These are phyloP conservation scores for Terfezia claveryi DNA, from an alignment of 495 filamentous ascomycete species.

Conservation along the genomic window DNA sequence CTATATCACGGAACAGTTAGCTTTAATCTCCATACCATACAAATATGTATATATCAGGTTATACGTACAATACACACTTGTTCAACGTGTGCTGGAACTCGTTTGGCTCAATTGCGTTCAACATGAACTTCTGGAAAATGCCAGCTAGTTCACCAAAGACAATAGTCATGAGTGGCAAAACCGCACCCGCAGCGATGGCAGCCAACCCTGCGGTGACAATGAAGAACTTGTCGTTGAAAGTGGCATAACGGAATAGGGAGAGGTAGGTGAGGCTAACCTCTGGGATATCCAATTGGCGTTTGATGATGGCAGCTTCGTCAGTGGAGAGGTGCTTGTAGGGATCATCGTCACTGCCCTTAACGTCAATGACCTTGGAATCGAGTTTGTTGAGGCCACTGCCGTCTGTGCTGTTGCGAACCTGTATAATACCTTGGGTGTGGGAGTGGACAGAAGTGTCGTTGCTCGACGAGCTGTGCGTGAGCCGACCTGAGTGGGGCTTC, in stretches of 20 bases:
- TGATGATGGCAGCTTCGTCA: slow-evolving; percentile 43
- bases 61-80: neutral
- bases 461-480: too few relatives aligned
- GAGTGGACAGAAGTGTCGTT: too few relatives aligned
- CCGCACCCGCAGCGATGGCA: slow-evolving; percentile 58
- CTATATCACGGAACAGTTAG: neutral
- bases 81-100: neutral
- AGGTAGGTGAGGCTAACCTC: slow-evolving; percentile 40
- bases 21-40: too few relatives aligned
- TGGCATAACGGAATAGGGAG: slow-evolving; percentile 61
- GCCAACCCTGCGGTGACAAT: slow-evolving; percentile 41
- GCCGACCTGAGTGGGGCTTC: too few relatives aligned
- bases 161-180: slow-evolving; percentile 71
- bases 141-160: slow-evolving; percentile 37
- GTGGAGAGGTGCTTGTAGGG: slow-evolving; percentile 31
- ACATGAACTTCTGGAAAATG: slow-evolving; percentile 43
- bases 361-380: slow-evolving; percentile 29
- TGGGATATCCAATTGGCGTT: slow-evolving; percentile 47
- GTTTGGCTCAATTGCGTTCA: slow-evolving; percentile 24
- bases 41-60: too few relatives aligned
- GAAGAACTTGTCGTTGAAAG: slow-evolving; percentile 49
- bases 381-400: slow-evolving; percentile 22
- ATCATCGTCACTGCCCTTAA: slow-evolving; percentile 24
- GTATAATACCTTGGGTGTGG: too few relatives aligned
- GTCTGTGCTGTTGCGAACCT: neutral